phyloP scores from a whole-genome alignment of 306 rosid genomes.

The Oxytropis ochrocephala region DNA sequence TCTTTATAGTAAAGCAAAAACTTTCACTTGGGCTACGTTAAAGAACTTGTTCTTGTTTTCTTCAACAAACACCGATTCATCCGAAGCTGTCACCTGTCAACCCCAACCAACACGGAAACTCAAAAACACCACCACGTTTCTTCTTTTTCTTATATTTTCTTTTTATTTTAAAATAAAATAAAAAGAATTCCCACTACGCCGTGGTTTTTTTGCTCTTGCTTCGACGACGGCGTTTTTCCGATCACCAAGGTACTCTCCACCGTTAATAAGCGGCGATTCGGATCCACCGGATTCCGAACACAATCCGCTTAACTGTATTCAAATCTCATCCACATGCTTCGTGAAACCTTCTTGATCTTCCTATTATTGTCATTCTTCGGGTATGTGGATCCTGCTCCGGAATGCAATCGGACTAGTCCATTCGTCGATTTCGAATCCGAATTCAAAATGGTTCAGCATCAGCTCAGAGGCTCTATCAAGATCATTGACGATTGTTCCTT shows the following conservation, averaged over 20 bases:
- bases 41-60: neutral
- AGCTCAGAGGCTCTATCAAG: constrained; percentile 57
- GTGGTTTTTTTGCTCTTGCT: neutral
- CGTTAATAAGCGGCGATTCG: constrained; percentile 6
- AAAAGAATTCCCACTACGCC: neutral
- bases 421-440: constrained; percentile 40
- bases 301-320: neutral
- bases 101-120: neutral
- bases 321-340: constrained; percentile 59
- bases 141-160: neutral
- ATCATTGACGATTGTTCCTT: constrained; percentile 70
- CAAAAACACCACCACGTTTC: neutral
- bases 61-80: neutral
- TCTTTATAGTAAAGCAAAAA: no score
- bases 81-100: neutral
- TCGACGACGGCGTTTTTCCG: constrained; percentile 33
- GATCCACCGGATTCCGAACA: constrained; percentile 11
- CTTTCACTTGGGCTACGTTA: no score
- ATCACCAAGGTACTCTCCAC: neutral
- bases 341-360: constrained; percentile 23
- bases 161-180: neutral
- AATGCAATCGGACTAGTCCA: constrained; percentile 41
- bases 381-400: constrained; percentile 46
- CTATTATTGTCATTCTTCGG: constrained; percentile 14
- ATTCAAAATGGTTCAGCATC: constrained; percentile 79